These are phyloP conservation scores for Persicaria maculosa DNA, from an alignment of 148 eudicot genomes.

Conservation along the genomic window DNA sequence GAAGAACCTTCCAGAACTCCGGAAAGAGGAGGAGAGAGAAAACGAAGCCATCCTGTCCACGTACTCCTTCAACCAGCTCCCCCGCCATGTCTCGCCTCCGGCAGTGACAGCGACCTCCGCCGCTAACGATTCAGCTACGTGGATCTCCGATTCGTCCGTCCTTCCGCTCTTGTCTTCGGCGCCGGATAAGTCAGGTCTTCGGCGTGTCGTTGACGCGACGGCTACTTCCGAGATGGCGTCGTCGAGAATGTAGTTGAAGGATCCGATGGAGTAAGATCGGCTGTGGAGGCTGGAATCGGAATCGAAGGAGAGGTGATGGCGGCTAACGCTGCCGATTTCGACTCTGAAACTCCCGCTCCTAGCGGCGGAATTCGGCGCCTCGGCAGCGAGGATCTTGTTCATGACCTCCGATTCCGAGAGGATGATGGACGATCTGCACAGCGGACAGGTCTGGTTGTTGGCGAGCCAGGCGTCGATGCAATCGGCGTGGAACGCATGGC, in stretches of 20 bases:
- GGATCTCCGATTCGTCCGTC: background rate
- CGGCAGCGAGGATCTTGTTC: conserved; percentile 24
- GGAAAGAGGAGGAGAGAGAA: conserved; percentile 51
- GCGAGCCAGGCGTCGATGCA: conserved; percentile 86
- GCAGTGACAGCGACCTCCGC: conserved; percentile 12
- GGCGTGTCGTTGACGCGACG: conserved; percentile 24
- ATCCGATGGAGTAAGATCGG: conserved; percentile 54
- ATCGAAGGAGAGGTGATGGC: conserved; percentile 21
- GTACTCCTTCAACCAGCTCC: conserved; percentile 67
- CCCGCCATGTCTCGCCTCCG: conserved; percentile 27
- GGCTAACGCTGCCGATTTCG: conserved; percentile 70
- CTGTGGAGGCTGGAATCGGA: conserved; percentile 23
- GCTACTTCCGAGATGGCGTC: conserved; percentile 43
- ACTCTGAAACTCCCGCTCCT: conserved; percentile 51
- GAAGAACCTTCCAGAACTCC: conserved; percentile 71
- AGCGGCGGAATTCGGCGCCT: background rate
- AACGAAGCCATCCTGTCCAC: conserved; percentile 36
- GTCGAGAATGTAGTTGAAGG: conserved; percentile 61
- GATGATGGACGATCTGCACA: conserved; percentile 64
- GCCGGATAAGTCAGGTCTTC: conserved; percentile 18
- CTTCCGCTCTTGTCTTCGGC: conserved; percentile 30
- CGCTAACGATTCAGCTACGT: background rate
- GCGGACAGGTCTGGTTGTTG: conserved; percentile 67
- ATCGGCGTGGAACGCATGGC: conserved; percentile 74
- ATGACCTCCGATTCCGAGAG: conserved; percentile 39